A percentile compares a stretch with the other conserved stretches of the same genome.
Conservation (phyloP, 2,329 filamentous ascomycete species). For the Pestalotiopsis sp. region DNA sequence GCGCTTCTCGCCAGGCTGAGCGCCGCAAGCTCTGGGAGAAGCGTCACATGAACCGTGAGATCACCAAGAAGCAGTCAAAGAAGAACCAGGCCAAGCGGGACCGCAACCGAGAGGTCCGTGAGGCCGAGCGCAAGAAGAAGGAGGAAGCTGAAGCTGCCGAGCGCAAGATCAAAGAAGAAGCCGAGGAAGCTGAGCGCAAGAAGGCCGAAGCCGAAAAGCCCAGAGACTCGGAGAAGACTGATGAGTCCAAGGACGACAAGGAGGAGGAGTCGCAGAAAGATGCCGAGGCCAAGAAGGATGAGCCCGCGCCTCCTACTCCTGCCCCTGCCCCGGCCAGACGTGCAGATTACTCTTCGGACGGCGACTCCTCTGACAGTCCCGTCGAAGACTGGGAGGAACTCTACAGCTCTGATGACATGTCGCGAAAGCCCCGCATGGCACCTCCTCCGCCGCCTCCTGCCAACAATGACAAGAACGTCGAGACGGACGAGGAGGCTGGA, state of each 20-base stretch:
- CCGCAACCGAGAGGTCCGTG: slow-evolving; percentile 29
- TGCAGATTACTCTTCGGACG: slow-evolving; percentile 42
- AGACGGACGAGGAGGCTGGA: slow-evolving; percentile 40
- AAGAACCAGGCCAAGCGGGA: slow-evolving; percentile 38
- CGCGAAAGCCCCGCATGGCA: slow-evolving; percentile 46
- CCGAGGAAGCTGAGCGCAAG: slow-evolving; percentile 24
- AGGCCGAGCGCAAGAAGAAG: slow-evolving; percentile 41
- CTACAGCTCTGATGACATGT: slow-evolving; percentile 59
- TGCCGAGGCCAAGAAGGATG: slow-evolving; percentile 7
- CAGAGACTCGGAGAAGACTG: slow-evolving; percentile 22
- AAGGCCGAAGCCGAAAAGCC: slow-evolving; percentile 20
- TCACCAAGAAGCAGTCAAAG: slow-evolving; percentile 38
- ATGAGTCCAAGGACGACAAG: slow-evolving; percentile 11
- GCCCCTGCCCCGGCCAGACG: slow-evolving; percentile 23
- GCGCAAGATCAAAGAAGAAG: slow-evolving; percentile 28
- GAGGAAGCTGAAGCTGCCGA: slow-evolving; percentile 31
- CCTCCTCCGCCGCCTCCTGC: slow-evolving; percentile 23
- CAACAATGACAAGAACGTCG: slow-evolving; percentile 26
- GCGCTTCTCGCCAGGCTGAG: slow-evolving; percentile 43
- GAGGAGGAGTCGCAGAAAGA: slow-evolving; percentile 9
- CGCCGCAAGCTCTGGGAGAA: slow-evolving; percentile 50
- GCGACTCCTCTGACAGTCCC: slow-evolving; percentile 60
- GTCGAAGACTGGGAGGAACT: slow-evolving; percentile 60
- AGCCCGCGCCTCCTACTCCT: slow-evolving; percentile 17
- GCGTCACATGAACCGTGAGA: slow-evolving; percentile 38